Evolutionary conservation across 805 yeast genomes (phyloP).

Genomic region (Kodamaea kaohsiungensis): DNA sequence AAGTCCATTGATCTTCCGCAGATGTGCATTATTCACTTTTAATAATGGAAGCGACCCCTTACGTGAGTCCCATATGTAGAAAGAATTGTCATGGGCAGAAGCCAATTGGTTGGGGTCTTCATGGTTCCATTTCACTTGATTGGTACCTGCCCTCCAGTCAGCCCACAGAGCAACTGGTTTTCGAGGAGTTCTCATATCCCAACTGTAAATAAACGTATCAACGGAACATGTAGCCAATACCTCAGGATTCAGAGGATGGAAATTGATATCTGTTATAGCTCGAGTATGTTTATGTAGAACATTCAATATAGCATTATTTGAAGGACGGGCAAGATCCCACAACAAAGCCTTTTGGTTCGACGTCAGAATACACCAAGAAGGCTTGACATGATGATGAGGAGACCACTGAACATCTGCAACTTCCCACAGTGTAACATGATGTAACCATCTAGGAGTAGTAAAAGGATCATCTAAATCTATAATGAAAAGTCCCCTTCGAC

Average conservation of each 20-base stretch:
- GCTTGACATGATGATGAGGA: slow-evolving; percentile 75
- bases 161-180: slow-evolving; percentile 77
- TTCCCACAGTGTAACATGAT: slow-evolving; percentile 93
- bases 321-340: slow-evolving; percentile 84
- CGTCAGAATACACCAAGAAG: slow-evolving; percentile 90
- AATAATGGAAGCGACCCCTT: slow-evolving; percentile 76
- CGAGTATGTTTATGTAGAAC: slow-evolving; percentile 87
- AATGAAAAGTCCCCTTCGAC: slow-evolving; percentile 75
- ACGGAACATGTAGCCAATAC: slow-evolving; percentile 89
- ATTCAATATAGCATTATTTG: slow-evolving; percentile 74
- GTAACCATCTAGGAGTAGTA: slow-evolving; percentile 91
- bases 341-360: slow-evolving; percentile 93
- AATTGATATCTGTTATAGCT: slow-evolving; percentile 94
- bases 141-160: slow-evolving; percentile 95
- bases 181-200: slow-evolving; percentile 87
- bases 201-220: slow-evolving; percentile 80
- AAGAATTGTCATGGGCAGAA: slow-evolving; percentile 78
- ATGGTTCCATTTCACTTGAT: slow-evolving; percentile 93
- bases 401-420: slow-evolving; percentile 99
- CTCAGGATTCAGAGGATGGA: slow-evolving; percentile 86
- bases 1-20: slow-evolving; percentile 85
- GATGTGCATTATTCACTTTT: slow-evolving; percentile 66
- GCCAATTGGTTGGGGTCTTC: slow-evolving; percentile 76
- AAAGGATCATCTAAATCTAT: slow-evolving; percentile 96
- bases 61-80: slow-evolving; percentile 87